Evolutionary conservation across 225 moss, liverwort and hornwort genomes (phyloP), one percentile per base, ranked within the genome.

Genomic region (Physcomitrellopsis africana): DNA sequence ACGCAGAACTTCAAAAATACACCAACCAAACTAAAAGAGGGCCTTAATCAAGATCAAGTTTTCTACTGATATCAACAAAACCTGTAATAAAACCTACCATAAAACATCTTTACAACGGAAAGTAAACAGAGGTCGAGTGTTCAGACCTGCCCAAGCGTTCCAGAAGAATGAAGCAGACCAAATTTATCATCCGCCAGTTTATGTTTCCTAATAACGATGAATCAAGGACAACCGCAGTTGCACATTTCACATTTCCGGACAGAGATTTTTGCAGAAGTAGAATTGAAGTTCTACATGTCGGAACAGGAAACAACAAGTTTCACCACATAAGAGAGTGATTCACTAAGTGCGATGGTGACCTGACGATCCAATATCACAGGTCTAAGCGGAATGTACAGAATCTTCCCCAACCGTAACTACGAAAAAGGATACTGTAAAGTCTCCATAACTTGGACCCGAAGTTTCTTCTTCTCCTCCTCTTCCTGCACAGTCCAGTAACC

Each of bases 91-190:
- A 37, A 37, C 4, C 32, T 37, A 37, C 1, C 32, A 37, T 5
- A 5, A 23, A 57, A 60, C 10, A 57, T 58, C 41, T 43, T 14
- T 20, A 26, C 11, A 63, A 54, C 37, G 42, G 49, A 2, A 26
- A 9, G 24, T 3, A 10, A 53, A 29, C 20, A 43, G 62, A 49
- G 3, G 22, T 8, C 47, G n/a, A 10, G 11, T 23, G 49, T 8
- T 58, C 65, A 67, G 44, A 89, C 89, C 86, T 89, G 83, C 72
- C 89, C 89, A 72, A 86, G 86, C 18, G 89, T 89, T 74, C 83
- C 86, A 15, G 89, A 89, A 29, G 89, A 84, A 72, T 82, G 86
- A 62, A 89, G 81, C 18, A 89, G 77, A 17, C 81, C 77, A 66
- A 89, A 84, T 60, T 81, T 81, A 67, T 89, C 84, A 47, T 89